Percentiles rank a stretch among this genome's conserved stretches.
Conservation (phyloP, 352 stramenopile genomes). For the Globisporangium radiosum region DNA sequence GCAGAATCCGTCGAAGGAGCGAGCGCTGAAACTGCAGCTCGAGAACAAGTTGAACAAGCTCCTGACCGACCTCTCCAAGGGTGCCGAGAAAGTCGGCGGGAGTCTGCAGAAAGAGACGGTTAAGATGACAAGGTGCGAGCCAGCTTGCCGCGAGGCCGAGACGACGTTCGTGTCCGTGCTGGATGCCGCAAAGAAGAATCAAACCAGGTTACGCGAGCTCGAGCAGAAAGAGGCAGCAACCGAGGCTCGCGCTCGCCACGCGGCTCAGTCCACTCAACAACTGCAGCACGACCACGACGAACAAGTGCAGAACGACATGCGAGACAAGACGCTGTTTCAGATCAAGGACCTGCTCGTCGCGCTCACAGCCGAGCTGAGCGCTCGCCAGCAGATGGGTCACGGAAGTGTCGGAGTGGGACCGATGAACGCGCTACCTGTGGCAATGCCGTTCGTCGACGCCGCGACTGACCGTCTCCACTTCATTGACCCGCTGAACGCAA, state of each 20-base stretch:
- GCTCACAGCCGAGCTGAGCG: slow-evolving; percentile 22
- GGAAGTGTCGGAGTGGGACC: background rate
- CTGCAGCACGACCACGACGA: background rate
- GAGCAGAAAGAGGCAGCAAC: background rate
- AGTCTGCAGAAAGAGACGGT: slow-evolving; percentile 9
- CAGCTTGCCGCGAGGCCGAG: slow-evolving; percentile 10
- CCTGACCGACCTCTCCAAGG: slow-evolving; percentile 17
- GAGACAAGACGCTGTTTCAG: slow-evolving; percentile 41
- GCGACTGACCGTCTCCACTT: no score
- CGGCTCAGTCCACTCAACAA: background rate
- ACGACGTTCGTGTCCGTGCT: slow-evolving; percentile 14
- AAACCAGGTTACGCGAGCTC: slow-evolving; percentile 1
- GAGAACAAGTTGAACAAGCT: slow-evolving; percentile 23
- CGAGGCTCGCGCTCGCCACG: background rate
- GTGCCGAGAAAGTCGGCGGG: slow-evolving; percentile 5
- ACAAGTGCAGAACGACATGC: slow-evolving; percentile 10
- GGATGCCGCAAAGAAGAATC: slow-evolving; percentile 18
- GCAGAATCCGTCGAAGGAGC: slow-evolving; percentile 54
- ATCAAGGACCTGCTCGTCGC: slow-evolving; percentile 47
- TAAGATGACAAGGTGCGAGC: slow-evolving; percentile 24
- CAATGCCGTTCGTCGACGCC: background rate
- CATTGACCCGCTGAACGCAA: background rate
- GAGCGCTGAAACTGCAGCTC: slow-evolving; percentile 29
- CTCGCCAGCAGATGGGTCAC: background rate
- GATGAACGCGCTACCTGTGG: background rate